Base-by-base conservation (phyloP, 495 filamentous ascomycete genomes). In the Daldinia loculata region DNA sequence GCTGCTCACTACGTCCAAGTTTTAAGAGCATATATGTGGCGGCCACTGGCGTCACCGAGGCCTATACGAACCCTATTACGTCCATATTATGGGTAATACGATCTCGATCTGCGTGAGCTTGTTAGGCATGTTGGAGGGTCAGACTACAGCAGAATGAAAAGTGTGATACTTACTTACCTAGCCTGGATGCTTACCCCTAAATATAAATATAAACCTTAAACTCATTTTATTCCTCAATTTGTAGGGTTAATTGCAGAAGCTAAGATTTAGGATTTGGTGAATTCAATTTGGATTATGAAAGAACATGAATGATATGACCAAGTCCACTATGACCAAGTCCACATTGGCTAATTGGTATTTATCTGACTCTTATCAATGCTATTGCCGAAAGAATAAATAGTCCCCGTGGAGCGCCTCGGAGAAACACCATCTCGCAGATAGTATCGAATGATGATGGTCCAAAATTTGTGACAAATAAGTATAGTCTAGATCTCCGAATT, bases 1-100 rank as follows among this genome's bases (percentile, higher is more conserved):
- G 50, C 48, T 56, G 45, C 36, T 63, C 43, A 34, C 43, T 55
- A 26, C 38, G 60, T 58, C 39, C 65, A 56, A 65, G 67, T 64
- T 71, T 66, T 67, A 14, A 43, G 14, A n/a, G 26, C 30, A 43
- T 34, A 55, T 19, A 58, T 69, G 68, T 66, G 66, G 70, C 61
- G 70, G 67, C 51, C 59, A 48, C 53, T 76, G 68, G 71, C 74
- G 71, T 74, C 71, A 74, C 71, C 63, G 22, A 63, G 36, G 32
- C 55, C 11, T 26, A 60, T 64, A 60, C 60, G 64, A 72, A 61
- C 55, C 45, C 29, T 67, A 67, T 60, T 67, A 53, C 29, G 59
- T 19, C 48, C 59, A 19, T 67, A 39, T 45, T 36, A 72, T 65
- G 43, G 29, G 60, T 50, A 36, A 12, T 27, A 7, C 22, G 62